A percentile compares a stretch with the other conserved stretches of the same genome.
Conservation (phyloP, 331 rosid species). For the Acacia pycnantha region DNA sequence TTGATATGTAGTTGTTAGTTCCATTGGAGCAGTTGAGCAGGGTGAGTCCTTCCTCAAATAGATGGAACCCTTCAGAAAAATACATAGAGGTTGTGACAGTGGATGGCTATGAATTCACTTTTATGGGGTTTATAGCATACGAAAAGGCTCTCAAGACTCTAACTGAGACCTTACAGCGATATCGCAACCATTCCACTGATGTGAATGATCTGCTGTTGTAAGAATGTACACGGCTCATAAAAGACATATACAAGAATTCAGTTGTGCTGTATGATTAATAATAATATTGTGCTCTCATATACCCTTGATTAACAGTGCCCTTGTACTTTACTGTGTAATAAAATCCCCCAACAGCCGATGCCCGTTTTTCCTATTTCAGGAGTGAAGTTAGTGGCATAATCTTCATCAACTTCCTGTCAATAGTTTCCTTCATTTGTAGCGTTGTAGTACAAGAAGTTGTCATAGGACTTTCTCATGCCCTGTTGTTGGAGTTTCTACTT, state of each 20-base stretch:
- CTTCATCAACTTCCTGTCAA: too few species aligned
- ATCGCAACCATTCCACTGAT: constrained; percentile 18
- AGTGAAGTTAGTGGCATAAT: too few species aligned
- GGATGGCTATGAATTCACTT: constrained; percentile 70
- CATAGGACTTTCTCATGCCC: too few species aligned
- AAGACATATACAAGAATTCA: neutral
- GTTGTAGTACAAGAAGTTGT: too few species aligned
- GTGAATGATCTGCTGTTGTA: constrained; percentile 5
- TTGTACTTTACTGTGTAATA: neutral
- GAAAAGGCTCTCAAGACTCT: constrained; percentile 66
- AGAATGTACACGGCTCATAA: neutral
- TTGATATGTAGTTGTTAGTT: constrained; percentile 47
- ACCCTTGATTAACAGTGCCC: neutral
- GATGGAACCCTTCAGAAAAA: constrained; percentile 55
- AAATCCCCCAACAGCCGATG: neutral
- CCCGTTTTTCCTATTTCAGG: too few species aligned
- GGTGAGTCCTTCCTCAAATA: constrained; percentile 51
- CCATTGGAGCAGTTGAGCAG: constrained; percentile 50
- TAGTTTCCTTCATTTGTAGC: too few species aligned
- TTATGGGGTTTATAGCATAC: constrained; percentile 75
- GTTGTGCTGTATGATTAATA: neutral
- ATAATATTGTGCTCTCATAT: neutral
- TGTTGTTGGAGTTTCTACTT: too few species aligned
- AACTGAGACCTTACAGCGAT: constrained; percentile 33
- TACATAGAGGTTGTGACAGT: constrained; percentile 47